phyloP scores from a whole-genome alignment of 1,284 basidiomycete species.

The Rhodotorula sp. region DNA sequence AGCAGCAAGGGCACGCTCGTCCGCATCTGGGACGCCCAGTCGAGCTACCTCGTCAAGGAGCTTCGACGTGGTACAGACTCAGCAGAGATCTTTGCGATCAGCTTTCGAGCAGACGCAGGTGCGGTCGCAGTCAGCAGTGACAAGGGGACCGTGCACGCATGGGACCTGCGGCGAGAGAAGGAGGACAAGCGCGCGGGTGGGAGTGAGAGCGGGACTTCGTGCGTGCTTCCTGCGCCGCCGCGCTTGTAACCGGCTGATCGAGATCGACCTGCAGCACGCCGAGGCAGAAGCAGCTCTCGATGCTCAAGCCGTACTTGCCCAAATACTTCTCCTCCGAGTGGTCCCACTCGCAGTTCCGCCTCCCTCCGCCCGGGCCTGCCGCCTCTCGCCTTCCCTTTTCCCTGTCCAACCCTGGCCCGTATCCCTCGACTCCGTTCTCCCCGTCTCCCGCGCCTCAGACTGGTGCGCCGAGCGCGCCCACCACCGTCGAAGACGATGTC shows the following conservation, averaged over 20 bases:
- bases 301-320: constrained; percentile 61
- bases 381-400: constrained; percentile 41
- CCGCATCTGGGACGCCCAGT: constrained; percentile 78
- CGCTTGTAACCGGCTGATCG: no score
- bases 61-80: constrained; percentile 84
- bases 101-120: constrained; percentile 59
- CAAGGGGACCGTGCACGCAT: constrained; percentile 92
- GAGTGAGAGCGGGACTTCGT: constrained; percentile 27
- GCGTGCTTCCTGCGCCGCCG: no score
- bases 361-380: constrained; percentile 61
- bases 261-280: constrained; percentile 12
- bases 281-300: constrained; percentile 37
- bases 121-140: constrained; percentile 90
- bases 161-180: constrained; percentile 62
- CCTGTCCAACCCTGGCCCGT: constrained; percentile 14
- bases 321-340: constrained; percentile 92
- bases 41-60: constrained; percentile 69
- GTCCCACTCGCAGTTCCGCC: constrained; percentile 89
- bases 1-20: constrained; percentile 83
- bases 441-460: not conserved
- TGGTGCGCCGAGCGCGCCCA: not conserved
- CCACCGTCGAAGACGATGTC: constrained; percentile 44
- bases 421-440: constrained; percentile 5
- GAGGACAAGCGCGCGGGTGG: constrained; percentile 32
- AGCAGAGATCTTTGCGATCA: constrained; percentile 87